Conservation (phyloP, 495 filamentous ascomycete genomes). For the Tuber borchii region DNA sequence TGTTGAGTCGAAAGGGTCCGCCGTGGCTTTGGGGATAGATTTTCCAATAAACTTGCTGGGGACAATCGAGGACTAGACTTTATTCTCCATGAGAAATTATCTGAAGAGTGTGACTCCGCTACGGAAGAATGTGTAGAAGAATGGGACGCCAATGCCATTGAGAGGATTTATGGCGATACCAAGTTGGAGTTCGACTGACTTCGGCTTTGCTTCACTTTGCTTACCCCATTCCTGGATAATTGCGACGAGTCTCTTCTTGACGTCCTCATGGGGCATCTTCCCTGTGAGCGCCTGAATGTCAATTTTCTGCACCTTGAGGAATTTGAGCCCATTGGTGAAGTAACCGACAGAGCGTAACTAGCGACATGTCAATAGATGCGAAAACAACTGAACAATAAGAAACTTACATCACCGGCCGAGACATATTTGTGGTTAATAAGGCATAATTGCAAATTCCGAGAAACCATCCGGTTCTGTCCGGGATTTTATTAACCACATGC, state of each 20-base stretch:
- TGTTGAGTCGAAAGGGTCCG: constrained; percentile 89
- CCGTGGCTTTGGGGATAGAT: constrained; percentile 99
- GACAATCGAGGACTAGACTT: constrained; percentile 95
- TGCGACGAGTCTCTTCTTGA: constrained; percentile 71
- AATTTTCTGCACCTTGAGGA: constrained; percentile 87
- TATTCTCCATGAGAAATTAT: constrained; percentile 95
- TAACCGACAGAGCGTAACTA: constrained; percentile 82
- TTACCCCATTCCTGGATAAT: constrained; percentile 80
- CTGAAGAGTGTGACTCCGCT: constrained; percentile 98
- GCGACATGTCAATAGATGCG: constrained; percentile 38
- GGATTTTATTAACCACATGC: constrained; percentile 86
- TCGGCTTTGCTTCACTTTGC: constrained; percentile 78
- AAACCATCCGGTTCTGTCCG: constrained; percentile 87
- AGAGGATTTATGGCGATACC: constrained; percentile 96
- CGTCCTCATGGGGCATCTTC: constrained; percentile 63
- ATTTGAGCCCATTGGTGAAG: constrained; percentile 85
- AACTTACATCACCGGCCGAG: constrained; percentile 70
- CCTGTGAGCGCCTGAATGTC: constrained; percentile 89
- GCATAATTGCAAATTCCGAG: constrained; percentile 99
- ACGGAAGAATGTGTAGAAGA: constrained; percentile 96
- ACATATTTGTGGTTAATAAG: constrained; percentile 98
- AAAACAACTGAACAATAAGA: constrained; percentile 40
- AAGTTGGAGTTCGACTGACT: constrained; percentile 78
- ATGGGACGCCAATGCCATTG: constrained; percentile 93
- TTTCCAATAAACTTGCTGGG: constrained; percentile 95